phyloP scores from a whole-genome alignment of 1,284 basidiomycete genomes.

The Boletus mariae region DNA sequence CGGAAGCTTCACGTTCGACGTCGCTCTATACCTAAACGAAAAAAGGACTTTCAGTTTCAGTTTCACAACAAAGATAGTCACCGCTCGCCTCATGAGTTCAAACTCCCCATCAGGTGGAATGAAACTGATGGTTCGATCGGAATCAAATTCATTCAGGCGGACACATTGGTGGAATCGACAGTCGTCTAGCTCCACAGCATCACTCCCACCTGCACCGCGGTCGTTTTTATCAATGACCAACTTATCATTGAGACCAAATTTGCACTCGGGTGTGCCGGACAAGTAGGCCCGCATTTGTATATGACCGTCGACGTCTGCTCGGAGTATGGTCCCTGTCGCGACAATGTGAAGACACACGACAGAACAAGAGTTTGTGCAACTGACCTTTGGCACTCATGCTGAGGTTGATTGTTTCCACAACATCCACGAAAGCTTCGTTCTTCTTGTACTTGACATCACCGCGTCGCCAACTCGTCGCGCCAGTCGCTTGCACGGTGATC shows the following conservation, averaged over 20 bases:
- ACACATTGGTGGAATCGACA: conserved; percentile 99
- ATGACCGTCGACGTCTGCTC: conserved; percentile 98
- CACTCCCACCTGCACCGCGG: conserved; percentile 50
- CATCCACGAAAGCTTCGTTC: conserved; percentile 98
- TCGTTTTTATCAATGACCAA: conserved; percentile 91
- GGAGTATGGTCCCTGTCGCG: conserved; percentile 73
- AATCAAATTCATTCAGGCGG: conserved; percentile 90
- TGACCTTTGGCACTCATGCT: conserved; percentile 94
- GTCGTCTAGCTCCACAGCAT: conserved; percentile 93
- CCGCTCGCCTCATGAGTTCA: conserved; percentile 85
- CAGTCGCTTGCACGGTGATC: conserved; percentile 95
- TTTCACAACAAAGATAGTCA: conserved; percentile 5
- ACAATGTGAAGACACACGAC: not conserved
- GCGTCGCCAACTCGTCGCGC: conserved; percentile 90
- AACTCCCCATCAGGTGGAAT: conserved; percentile 99
- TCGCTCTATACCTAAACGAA: conserved; percentile 81
- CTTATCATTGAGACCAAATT: conserved; percentile 98
- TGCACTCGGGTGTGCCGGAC: conserved; percentile 94
- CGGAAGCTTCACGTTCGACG: conserved; percentile 93
- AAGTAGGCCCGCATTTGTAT: conserved; percentile 98
- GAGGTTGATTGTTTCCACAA: conserved; percentile 94
- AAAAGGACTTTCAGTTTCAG: conserved; percentile 3
- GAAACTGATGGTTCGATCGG: conserved; percentile 90
- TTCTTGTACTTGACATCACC: conserved; percentile 97
- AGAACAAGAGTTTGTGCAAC: conserved; percentile 10